These are phyloP conservation scores for Penicillium sumatraense DNA, from an alignment of 2,329 filamentous ascomycete genomes.

Conservation along the genomic window DNA sequence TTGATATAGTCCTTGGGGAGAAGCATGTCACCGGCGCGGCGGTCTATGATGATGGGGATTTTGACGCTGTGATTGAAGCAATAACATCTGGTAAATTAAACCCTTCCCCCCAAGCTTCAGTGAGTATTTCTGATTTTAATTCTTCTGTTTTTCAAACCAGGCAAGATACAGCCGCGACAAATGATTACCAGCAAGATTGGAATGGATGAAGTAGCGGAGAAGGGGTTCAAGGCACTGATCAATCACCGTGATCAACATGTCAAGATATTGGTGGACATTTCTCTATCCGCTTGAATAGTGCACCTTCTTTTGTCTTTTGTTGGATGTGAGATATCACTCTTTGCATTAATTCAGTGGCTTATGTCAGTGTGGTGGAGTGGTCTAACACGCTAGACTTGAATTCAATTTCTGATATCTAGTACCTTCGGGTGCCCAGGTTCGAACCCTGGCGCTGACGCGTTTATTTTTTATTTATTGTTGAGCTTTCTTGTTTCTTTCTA, in stretches of 20 bases:
- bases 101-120: not conserved
- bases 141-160: conserved; percentile 34
- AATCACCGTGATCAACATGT: conserved; percentile 66
- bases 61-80: conserved; percentile 62
- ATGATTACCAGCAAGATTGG: conserved; percentile 67
- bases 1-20: conserved; percentile 56
- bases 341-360: not conserved
- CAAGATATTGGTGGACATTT: conserved; percentile 60
- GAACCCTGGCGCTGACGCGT: not conserved
- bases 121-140: conserved; percentile 21
- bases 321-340: too few species aligned
- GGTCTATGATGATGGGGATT: conserved; percentile 59
- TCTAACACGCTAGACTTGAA: not conserved
- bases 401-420: not conserved
- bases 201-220: conserved; percentile 61
- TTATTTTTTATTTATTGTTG: not conserved
- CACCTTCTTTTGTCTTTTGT: not conserved
- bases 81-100: conserved; percentile 38
- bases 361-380: not conserved
- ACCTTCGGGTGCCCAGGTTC: not conserved
- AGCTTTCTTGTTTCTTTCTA: not conserved
- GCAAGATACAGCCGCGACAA: conserved; percentile 55
- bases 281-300: too few species aligned
- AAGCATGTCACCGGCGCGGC: conserved; percentile 55
- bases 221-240: conserved; percentile 62